Evolutionary conservation across 2,329 filamentous ascomycete species (phyloP), one percentile per base, ranked within the genome.

Genomic region (Penicillium brasilianum): DNA sequence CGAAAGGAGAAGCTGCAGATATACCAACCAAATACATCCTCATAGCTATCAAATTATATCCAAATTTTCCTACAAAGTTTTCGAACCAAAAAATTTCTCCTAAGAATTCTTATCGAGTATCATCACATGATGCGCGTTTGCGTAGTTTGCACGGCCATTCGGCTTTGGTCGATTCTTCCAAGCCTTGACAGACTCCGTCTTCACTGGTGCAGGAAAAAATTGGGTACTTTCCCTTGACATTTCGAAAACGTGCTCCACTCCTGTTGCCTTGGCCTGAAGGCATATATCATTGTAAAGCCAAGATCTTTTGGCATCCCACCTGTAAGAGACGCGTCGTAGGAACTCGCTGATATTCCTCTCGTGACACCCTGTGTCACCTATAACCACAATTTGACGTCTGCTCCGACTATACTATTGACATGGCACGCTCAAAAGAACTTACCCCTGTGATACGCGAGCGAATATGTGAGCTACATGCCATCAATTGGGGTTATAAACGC

Each of bases 1-100:
- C 11, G 44, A 22, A 13, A 36, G 52, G 43, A 55, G 30, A 14
- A 22, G 48, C 18, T 58, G 37, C 16, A 43, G 39, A 55, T 25
- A 10, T n/a, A 18, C 2, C 18, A 37, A 11, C 36, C 14, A 7
- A 6, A 2, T 16, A 22, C 16, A 25, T 7, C n/a, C 10, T 34
- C n/a, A 50, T 50, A 34, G 28, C 28, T 50, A 13, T 20, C n/a
- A 20, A 32, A 18, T 34, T 50, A 20, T 7, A 28, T 30, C 22
- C 3, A 30, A n/a, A 18, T 50, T 32, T 14, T 32, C n/a, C 14
- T 4, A 46, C 3, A 28, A 8, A 8, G 3, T 50, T n/a, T 46
- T 20, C 10, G 4, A 13, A 9, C 9, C 10, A 2, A 7, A 48
- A 28, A 4, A n/a, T n/a, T 48, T 14, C 14, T 3, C 25, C 22